Evolutionary conservation across 169 alveolate species (phyloP), one percentile per base, ranked within the genome.

Genomic region (Plasmodium yoelii): DNA sequence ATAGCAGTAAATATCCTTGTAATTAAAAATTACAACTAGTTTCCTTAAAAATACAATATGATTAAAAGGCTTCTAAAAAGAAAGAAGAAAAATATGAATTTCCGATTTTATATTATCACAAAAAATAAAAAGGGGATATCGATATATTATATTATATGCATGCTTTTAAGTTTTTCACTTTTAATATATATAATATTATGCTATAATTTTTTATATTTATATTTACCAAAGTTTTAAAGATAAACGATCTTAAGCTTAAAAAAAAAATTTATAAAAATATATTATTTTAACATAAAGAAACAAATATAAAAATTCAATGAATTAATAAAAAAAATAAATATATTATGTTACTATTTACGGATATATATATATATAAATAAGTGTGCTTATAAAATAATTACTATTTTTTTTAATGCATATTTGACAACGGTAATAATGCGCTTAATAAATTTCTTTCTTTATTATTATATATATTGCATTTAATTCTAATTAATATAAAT

Each of bases 21-120:
- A 26, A 24, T 46, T 47, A 28, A 64, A 44, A 64, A 56, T 77
- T 63, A 15, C 15, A 57, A 56, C n/a, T 22, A 18, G 47, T 19
- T 61, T 51, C 8, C 65, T 77, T 42, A 10, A 49, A 24, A 63
- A 63, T 39, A 77, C 49, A 69, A 77, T 75, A 77, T 63, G 49
- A 63, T 26, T 44, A 57, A n/a, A 22, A 44, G 26, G 18, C 19
- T 59, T 39, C 28, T 60, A 47, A 74, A 74, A 60, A 19, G 63
- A 61, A 34, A 42, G 15, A 24, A 24, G 6, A 63, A 22, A 22
- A 22, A 22, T 63, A 63, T 56, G 24, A 18, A 24, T 61, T 39
- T 24, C 59, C 18, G n/a, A 15, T 53, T 51, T 71, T 24, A 71
- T 24, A 47, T 10, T 13, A 47, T 51, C 19, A 71, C 18, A 47